phyloP scores from a whole-genome alignment of 352 stramenopile species.

The Lagenidium sp. region DNA sequence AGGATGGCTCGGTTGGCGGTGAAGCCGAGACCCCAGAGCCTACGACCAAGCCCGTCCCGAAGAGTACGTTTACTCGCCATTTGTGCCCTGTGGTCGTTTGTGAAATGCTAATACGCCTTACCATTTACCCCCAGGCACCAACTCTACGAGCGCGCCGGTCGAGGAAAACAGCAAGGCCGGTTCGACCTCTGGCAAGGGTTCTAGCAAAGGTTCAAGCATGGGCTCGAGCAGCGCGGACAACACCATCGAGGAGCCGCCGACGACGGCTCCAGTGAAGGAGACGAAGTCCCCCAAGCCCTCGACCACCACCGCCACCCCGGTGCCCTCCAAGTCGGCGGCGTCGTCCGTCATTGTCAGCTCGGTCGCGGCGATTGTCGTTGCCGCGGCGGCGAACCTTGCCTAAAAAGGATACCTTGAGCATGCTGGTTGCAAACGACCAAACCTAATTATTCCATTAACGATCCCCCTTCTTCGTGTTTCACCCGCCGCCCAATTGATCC shows the following conservation, averaged over 20 bases:
- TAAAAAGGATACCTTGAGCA: too few relatives aligned
- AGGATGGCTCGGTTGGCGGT: constrained; percentile 4
- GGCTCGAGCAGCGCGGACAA: background rate
- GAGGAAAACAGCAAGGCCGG: background rate
- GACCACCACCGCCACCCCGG: background rate
- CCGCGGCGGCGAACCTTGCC: too few relatives aligned
- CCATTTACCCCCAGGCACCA: too few relatives aligned
- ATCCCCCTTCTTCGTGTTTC: too few relatives aligned
- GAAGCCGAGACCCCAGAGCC: background rate
- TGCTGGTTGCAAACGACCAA: too few relatives aligned
- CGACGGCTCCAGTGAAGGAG: background rate
- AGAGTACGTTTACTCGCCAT: background rate
- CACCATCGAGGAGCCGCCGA: constrained; percentile 1
- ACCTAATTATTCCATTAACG: too few relatives aligned
- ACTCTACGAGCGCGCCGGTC: background rate
- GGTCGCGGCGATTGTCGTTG: too few relatives aligned
- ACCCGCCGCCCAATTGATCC: too few relatives aligned
- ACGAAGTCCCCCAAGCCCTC: background rate
- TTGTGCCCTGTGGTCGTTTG: too few relatives aligned
- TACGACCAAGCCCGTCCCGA: constrained; percentile 1
- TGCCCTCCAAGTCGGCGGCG: background rate
- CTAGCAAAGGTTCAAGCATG: background rate
- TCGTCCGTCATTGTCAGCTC: too few relatives aligned
- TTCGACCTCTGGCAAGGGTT: too few relatives aligned
- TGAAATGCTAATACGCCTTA: too few relatives aligned